Evolutionary conservation across 75 land plant genomes (phyloP).

Genomic region (Selaginella tamariscina): DNA sequence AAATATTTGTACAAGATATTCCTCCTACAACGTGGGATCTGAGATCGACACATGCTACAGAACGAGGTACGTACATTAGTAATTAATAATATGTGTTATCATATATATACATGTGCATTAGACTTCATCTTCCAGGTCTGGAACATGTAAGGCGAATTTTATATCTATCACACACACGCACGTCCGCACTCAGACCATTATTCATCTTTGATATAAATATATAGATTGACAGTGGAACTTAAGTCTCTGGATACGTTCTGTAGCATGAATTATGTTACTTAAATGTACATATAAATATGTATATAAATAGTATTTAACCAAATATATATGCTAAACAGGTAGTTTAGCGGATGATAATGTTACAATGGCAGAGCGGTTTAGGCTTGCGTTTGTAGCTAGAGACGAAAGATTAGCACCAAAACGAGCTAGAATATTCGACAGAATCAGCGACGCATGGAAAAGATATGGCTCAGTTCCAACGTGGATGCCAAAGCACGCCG

Average conservation of each 20-base stretch:
- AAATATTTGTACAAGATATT: slow-evolving; percentile 42
- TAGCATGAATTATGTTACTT: no score
- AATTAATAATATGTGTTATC: no score
- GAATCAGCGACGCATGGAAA: slow-evolving; percentile 68
- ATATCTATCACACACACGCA: no score
- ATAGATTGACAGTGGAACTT: no score
- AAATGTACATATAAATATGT: no score
- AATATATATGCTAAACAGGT: background rate
- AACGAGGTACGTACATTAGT: background rate
- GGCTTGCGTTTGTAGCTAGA: slow-evolving; percentile 80
- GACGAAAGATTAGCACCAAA: slow-evolving; percentile 88
- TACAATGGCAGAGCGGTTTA: slow-evolving; percentile 70
- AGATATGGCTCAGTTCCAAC: slow-evolving; percentile 43
- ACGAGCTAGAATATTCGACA: slow-evolving; percentile 90
- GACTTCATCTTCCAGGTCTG: no score
- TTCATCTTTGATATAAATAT: no score
- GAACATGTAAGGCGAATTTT: background rate
- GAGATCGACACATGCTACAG: slow-evolving; percentile 15
- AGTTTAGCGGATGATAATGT: slow-evolving; percentile 16
- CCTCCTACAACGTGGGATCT: slow-evolving; percentile 67
- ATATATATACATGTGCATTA: no score
- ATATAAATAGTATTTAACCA: no score
- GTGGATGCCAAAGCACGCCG: slow-evolving; percentile 54
- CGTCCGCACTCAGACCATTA: no score
- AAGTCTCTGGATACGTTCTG: no score